A percentile compares a stretch with the other conserved stretches of the same genome.
Evolutionary conservation across 768 basidiomycete species (phyloP).

Genomic region (Sporobolomyces pararoseus): DNA sequence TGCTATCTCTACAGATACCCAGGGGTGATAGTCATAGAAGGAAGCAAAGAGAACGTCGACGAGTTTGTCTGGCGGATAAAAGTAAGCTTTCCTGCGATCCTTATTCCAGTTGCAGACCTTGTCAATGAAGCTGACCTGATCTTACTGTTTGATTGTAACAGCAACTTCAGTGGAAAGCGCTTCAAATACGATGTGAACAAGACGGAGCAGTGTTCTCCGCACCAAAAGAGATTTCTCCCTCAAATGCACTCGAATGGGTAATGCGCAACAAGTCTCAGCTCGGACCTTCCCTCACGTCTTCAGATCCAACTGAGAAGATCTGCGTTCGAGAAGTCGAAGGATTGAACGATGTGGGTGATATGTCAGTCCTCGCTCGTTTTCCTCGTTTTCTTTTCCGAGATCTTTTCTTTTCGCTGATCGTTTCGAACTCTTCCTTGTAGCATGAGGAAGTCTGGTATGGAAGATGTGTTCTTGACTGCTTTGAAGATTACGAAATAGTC

Average conservation of each 20-base stretch:
- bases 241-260: constrained; percentile 17
- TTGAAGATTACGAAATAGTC: constrained; percentile 37
- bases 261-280: constrained; percentile 11
- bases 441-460: constrained; percentile 30
- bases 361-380: constrained; percentile 26
- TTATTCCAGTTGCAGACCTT: not conserved
- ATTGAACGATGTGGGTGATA: constrained; percentile 34
- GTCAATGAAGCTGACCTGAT: not conserved
- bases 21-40: constrained; percentile 40
- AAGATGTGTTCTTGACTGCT: constrained; percentile 37
- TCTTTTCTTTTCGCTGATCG: not conserved
- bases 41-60: constrained; percentile 19
- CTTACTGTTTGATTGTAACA: not conserved
- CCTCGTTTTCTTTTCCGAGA: too few relatives aligned
- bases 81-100: constrained; percentile 1
- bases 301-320: constrained; percentile 6
- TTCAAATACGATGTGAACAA: constrained; percentile 41
- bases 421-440: constrained; percentile 2
- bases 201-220: not conserved
- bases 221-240: not conserved
- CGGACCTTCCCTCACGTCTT: constrained; percentile 10
- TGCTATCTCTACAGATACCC: constrained; percentile 31
- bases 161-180: constrained; percentile 43
- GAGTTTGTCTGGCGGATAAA: constrained; percentile 40
- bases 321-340: constrained; percentile 38